phyloP scores from a whole-genome alignment of 257 asterid genomes.

The Solanum corneliomulleri region DNA sequence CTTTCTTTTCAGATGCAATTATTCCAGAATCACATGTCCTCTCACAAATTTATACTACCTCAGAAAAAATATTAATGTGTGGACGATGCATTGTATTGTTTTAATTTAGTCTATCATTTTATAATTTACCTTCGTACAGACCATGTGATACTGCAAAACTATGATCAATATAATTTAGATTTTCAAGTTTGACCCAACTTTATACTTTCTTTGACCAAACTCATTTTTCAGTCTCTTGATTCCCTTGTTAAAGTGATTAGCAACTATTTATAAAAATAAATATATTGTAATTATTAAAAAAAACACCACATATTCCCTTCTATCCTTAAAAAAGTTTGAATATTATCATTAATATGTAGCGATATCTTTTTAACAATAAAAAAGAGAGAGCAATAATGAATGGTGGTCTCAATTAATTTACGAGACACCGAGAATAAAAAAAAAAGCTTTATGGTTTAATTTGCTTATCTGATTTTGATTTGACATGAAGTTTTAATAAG shows the following conservation, averaged over 20 bases:
- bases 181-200: background rate
- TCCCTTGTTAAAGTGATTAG: background rate
- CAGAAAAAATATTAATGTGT: background rate
- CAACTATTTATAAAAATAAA: background rate
- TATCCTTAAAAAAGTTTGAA: background rate
- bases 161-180: background rate
- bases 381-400: background rate
- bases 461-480: too few relatives aligned
- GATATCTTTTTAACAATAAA: background rate
- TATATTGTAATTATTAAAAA: background rate
- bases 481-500: too few relatives aligned
- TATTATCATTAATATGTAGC: background rate
- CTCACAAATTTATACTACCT: background rate
- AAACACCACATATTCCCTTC: background rate
- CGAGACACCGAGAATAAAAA: too few relatives aligned
- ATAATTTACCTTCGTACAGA: background rate
- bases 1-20: constrained; percentile 8
- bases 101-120: background rate
- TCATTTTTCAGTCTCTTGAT: background rate
- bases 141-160: background rate
- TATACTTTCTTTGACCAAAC: background rate
- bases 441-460: too few relatives aligned
- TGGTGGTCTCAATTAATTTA: too few relatives aligned
- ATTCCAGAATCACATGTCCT: constrained; percentile 18
- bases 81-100: background rate